phyloP scores from a whole-genome alignment of 1,284 basidiomycete genomes.

The Leccinum holopus region DNA sequence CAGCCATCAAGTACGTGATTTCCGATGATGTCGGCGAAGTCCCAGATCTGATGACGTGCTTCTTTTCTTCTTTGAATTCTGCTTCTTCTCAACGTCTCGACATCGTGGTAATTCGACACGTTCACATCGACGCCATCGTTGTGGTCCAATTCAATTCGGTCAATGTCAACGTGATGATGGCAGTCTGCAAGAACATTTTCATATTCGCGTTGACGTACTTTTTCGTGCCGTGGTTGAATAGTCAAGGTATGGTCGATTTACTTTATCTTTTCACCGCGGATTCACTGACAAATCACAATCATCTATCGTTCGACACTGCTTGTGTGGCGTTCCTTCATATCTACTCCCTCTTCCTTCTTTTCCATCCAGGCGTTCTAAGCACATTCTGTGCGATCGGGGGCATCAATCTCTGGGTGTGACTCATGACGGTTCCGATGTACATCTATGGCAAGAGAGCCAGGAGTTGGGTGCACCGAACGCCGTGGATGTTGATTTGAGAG shows the following conservation, averaged over 20 bases:
- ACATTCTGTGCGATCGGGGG: background rate
- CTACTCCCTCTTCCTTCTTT: background rate
- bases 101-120: background rate
- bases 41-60: background rate
- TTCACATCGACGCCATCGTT: background rate
- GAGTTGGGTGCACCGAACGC: slow-evolving; percentile 2
- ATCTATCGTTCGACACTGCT: background rate
- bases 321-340: background rate
- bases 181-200: background rate
- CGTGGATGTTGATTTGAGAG: slow-evolving; percentile 1
- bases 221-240: background rate
- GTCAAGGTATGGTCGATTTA: background rate
- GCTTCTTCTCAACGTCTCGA: background rate
- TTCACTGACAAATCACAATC: background rate
- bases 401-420: background rate
- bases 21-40: background rate
- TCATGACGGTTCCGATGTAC: slow-evolving; percentile 3
- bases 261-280: background rate
- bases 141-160: background rate
- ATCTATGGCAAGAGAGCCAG: slow-evolving; percentile 3
- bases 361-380: background rate
- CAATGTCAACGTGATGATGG: background rate
- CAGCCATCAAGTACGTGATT: background rate
- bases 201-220: background rate
- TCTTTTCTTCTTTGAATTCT: background rate